Evolutionary conservation across 257 asterid genomes (phyloP).

Genomic region (Datura wrightii): DNA sequence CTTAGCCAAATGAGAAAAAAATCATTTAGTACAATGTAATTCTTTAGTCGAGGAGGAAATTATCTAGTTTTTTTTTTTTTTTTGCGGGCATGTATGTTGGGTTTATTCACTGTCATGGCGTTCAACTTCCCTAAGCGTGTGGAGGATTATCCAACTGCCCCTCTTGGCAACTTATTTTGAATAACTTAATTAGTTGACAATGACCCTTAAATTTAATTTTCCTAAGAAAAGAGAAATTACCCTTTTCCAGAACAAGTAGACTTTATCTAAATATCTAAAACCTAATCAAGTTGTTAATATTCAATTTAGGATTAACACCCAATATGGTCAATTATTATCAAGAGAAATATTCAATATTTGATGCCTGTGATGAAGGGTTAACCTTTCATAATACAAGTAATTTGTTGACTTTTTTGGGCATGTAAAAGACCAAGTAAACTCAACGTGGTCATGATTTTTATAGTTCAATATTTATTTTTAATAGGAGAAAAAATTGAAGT

Average conservation of each 20-base stretch:
- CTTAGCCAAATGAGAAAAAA: no score
- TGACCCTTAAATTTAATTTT: neutral
- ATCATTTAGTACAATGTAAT: no score
- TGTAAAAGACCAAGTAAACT: neutral
- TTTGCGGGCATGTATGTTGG: no score
- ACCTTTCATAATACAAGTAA: neutral
- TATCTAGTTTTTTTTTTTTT: no score
- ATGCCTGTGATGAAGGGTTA: neutral
- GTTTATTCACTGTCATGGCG: neutral
- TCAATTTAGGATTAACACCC: neutral
- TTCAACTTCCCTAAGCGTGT: constrained; percentile 20
- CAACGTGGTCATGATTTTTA: neutral
- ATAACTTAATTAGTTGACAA: constrained; percentile 10
- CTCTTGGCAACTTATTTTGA: constrained; percentile 18
- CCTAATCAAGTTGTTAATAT: constrained; percentile 17
- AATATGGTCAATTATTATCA: neutral
- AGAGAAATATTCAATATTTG: neutral
- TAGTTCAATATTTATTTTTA: neutral
- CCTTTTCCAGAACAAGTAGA: neutral
- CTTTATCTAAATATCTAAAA: neutral
- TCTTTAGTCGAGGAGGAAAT: no score
- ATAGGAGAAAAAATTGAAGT: neutral
- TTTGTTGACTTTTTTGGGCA: neutral
- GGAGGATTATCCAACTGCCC: neutral
- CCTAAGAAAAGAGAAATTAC: neutral